Percentiles rank a stretch among this genome's conserved stretches.
These are phyloP conservation scores for Epicoccum nigrum DNA, from an alignment of 2,329 filamentous ascomycete species.

Conservation along the genomic window DNA sequence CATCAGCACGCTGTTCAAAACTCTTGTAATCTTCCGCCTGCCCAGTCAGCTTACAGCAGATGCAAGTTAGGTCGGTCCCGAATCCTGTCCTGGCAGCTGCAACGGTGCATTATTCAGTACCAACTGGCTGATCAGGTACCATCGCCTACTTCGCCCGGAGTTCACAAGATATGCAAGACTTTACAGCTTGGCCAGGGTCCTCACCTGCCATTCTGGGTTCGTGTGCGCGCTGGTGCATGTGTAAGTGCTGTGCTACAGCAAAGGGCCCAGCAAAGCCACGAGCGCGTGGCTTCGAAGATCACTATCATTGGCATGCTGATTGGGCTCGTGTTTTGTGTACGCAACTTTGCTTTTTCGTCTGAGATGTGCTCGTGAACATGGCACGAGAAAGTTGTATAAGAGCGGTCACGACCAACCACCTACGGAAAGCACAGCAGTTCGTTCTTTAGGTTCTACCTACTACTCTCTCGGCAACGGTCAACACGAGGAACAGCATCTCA, in stretches of 20 bases:
- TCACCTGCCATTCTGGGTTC: constrained; percentile 38
- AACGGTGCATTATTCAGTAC: constrained; percentile 13
- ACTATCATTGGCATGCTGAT: constrained; percentile 36
- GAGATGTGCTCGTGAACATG: neutral
- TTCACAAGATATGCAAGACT: constrained; percentile 24
- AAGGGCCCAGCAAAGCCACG: constrained; percentile 13
- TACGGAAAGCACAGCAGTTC: constrained; percentile 2
- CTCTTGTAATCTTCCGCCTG: constrained; percentile 25
- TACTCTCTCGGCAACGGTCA: neutral
- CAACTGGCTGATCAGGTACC: constrained; percentile 30
- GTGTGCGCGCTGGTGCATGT: constrained; percentile 26
- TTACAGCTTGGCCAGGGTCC: constrained; percentile 23
- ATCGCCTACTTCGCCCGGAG: constrained; percentile 20
- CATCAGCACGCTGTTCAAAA: constrained; percentile 18
- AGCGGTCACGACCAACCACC: constrained; percentile 15
- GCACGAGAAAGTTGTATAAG: constrained; percentile 24
- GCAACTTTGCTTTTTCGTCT: constrained; percentile 7
- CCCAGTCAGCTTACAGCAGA: constrained; percentile 21
- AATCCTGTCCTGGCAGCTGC: constrained; percentile 35
- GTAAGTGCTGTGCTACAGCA: constrained; percentile 19
- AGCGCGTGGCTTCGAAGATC: constrained; percentile 38
- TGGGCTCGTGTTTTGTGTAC: constrained; percentile 12
- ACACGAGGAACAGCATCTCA: constrained; percentile 4
- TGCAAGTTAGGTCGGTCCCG: constrained; percentile 40
- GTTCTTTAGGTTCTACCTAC: neutral